Conservation (phyloP, 768 basidiomycete genomes). For the Calocera viscosa region DNA sequence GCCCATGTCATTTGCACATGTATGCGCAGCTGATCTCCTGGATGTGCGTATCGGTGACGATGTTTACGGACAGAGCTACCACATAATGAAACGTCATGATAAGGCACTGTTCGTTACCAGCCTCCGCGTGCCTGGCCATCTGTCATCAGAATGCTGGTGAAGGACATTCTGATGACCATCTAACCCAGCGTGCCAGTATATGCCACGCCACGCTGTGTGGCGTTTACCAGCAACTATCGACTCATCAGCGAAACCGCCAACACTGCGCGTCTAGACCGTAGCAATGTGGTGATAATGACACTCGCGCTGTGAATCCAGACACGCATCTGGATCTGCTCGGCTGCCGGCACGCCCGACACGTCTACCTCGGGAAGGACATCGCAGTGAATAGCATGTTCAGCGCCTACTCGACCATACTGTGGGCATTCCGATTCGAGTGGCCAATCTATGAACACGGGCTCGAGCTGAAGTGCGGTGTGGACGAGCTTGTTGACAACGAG, state of each 20-base stretch:
- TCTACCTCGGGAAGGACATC: neutral
- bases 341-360: neutral
- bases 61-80: no score
- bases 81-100: no score
- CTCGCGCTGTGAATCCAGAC: neutral
- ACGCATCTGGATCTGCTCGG: neutral
- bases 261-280: neutral
- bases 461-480: neutral
- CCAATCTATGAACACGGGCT: neutral
- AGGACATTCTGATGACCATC: no score
- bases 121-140: no score
- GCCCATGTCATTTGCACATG: neutral
- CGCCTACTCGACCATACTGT: neutral
- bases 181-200: no score
- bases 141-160: no score
- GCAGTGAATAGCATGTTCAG: neutral
- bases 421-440: neutral
- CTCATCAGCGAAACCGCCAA: neutral
- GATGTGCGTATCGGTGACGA: neutral
- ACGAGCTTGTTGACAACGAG: no score
- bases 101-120: no score
- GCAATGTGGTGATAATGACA: no score
- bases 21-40: neutral
- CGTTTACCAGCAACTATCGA: no score
- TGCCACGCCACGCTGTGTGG: no score